Base-by-base conservation (phyloP, 331 rosid species). In the Quercus lobata region DNA sequence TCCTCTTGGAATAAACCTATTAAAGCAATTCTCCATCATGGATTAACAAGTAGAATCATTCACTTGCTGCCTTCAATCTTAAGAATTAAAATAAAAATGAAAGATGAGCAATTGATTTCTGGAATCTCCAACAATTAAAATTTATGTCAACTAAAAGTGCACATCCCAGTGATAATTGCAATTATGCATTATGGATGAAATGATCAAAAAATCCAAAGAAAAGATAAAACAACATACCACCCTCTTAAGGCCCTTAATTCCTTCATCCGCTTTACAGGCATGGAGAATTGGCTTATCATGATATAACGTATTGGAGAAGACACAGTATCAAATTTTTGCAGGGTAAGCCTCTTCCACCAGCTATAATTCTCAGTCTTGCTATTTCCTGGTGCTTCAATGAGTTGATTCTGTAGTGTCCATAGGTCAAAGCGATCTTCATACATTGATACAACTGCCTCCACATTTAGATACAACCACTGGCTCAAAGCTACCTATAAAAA, bases 391-490 rank as follows among this genome's bases (percentile, higher is more conserved):
- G 83, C 78, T 88, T 86, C 88, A 53, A 90, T 76, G 71, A 83
- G 89, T 78, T 81, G 92, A 77, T 88, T 91, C 86, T 92, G 83
- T 73, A 95, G 87, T 8, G 86, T 93, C 85, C 88, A 88, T 44
- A 96, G 74, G 83, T 96, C 99, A 86, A 93, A 91, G 63, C 92
- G 93, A 82, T 93, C 99, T 83, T 96, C 99, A 14, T 91, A 96
- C 98, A 96, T 96, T 53, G 99, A 91, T 78, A 85, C 93, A 75
- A 96, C 90, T 15, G 93, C 91, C 76, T 90, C 97, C 88, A 91
- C 56, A 84, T 96, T 91, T 86, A 91, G 93, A 83, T 86, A 84
- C 76, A 93, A 79, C 99, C 99, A 96, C 85, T 88, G 96, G 83
- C 87, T 89, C 86, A 96, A 88, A 83, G 94, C 98, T 63, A 93